Conservation (phyloP, 176 grass and related monocot genomes). For the Triticum monococcum region DNA sequence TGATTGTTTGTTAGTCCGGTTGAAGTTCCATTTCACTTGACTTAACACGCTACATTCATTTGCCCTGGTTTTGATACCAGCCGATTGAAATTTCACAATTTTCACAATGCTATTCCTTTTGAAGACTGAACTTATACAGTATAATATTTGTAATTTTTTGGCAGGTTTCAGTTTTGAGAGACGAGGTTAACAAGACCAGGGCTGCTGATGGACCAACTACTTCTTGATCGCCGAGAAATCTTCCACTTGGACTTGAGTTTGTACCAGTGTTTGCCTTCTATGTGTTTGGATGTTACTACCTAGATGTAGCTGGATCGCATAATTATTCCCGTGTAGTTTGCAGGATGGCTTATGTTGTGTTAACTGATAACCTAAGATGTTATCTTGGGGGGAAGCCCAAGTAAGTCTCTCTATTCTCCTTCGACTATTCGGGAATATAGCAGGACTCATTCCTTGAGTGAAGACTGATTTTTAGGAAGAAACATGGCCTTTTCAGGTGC, state of each 20-base stretch:
- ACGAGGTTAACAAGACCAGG: neutral
- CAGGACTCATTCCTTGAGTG: too few relatives aligned
- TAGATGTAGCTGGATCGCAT: neutral
- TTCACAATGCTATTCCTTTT: neutral
- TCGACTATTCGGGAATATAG: too few relatives aligned
- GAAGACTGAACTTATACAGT: neutral
- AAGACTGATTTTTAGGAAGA: too few relatives aligned
- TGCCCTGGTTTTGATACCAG: neutral
- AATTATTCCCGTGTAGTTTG: neutral
- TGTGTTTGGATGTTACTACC: neutral
- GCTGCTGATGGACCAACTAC: neutral
- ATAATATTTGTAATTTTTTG: neutral
- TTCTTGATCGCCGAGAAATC: conserved; percentile 2
- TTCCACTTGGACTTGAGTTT: neutral
- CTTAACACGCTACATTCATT: neutral
- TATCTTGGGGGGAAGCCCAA: too few relatives aligned
- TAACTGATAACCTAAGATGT: neutral
- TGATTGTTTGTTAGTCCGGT: neutral
- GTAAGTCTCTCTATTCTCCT: too few relatives aligned
- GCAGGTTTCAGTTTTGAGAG: neutral
- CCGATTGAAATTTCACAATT: neutral
- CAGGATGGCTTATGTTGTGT: neutral
- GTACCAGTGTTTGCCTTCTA: neutral
- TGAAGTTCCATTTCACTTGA: neutral
- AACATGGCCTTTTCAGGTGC: too few relatives aligned